Base-by-base conservation (phyloP, 805 yeast species). In the Wickerhamomyces hampshirensis region DNA sequence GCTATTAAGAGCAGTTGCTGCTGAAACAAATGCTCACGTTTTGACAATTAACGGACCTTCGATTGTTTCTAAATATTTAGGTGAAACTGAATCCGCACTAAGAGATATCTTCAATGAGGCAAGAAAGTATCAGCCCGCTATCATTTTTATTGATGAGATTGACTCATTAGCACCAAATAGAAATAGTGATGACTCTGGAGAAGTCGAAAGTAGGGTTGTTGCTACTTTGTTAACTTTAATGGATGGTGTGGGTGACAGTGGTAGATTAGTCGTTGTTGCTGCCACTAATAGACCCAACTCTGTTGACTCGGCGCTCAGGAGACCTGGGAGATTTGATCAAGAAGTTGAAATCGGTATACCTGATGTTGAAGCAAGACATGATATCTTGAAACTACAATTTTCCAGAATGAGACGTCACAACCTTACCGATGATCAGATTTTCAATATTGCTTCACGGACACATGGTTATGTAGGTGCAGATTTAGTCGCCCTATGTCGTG, bases 391-490 rank as follows among this genome's bases (percentile, higher is more conserved):
- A 14, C 71, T 80, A 46, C 84, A 82, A 46, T 71, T 91, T 37
- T 51, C 54, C 1, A 69, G 64, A 31, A 66, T 67, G 65, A 54
- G 56, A 13, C 75, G 79, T 14, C 80, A 78, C 48, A 62, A 60
- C 0, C 57, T 91, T 26, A 53, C 68, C 0, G 62, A 56, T 0
- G 77, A 66, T 0, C 81, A 84, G 26, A 71, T 89, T n/a, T 55
- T 62, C n/a, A 50, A 49, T 2, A 62, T 89, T 28, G 86, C 96
- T 0, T 59, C 75, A 5, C 81, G 77, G 52, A 89, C 98, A 0
- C 98, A 93, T 60, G 98, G 98, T 5, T 93, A 86, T 54, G 98
- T 93, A 2, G 99, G 99, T 31, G 96, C 98, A 0, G 99, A 93
- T 62, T 60, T 93, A 32, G 77, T 84, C 4, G 95, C 97, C 0